Percentiles rank a stretch among this genome's conserved stretches.
Evolutionary conservation across 768 basidiomycete genomes (phyloP).

Genomic region (Rhodocollybia butyracea): DNA sequence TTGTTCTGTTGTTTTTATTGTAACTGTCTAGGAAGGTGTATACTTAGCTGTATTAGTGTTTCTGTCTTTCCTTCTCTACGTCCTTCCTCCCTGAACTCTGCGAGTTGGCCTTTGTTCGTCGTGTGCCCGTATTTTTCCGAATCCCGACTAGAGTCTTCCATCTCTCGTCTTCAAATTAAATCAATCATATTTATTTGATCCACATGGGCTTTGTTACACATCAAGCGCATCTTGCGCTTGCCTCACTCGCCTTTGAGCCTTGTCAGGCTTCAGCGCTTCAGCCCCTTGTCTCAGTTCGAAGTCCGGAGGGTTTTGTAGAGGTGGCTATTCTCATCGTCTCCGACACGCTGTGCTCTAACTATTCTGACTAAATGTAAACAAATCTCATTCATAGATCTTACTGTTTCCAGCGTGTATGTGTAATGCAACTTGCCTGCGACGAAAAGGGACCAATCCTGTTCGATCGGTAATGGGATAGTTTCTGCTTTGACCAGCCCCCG

Average conservation of each 20-base stretch:
- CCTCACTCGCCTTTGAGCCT: background rate
- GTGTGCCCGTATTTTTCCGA: background rate
- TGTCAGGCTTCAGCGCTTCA: too few species aligned
- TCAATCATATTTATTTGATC: conserved; percentile 3
- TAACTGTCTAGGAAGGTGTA: background rate
- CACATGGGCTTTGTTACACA: background rate
- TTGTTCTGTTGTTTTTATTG: background rate
- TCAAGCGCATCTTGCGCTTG: background rate
- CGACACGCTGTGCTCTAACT: too few species aligned
- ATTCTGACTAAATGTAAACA: too few species aligned
- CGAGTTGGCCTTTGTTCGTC: background rate
- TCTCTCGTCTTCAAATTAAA: conserved; percentile 3
- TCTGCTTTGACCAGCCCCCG: too few species aligned
- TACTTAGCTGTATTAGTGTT: background rate
- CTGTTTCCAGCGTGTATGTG: too few species aligned
- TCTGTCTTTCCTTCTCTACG: background rate
- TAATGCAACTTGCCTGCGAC: too few species aligned
- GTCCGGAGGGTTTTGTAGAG: too few species aligned
- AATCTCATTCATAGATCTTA: too few species aligned
- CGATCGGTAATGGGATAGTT: too few species aligned
- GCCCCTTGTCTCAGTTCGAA: too few species aligned
- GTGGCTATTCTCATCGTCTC: too few species aligned
- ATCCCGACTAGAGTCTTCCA: background rate
- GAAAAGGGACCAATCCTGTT: too few species aligned
- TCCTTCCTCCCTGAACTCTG: background rate